Base-by-base conservation (phyloP, 164 flowering plant species). In the Litsea cubeba region DNA sequence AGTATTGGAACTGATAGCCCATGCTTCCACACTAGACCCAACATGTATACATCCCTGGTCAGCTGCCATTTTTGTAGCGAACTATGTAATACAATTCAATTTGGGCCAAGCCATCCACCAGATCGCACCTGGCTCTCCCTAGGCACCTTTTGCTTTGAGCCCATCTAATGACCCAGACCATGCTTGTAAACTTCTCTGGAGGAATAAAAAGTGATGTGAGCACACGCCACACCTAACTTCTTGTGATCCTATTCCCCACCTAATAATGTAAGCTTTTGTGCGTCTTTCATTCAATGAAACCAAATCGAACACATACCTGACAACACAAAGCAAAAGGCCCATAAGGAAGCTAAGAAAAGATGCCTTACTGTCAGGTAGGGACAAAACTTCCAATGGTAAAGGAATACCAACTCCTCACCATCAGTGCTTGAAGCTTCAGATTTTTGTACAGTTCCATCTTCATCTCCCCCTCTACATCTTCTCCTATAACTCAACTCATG, bases 401-500 rank as follows among this genome's bases (percentile, higher is more conserved):
- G 28, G 30, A 63, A 12, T 63, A 63, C 66, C 66, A 24, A 20
- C 66, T 63, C 3, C 66, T 58, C 30, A 63, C 22, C 66, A 63
- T 63, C 66, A 63, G 12, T 63, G 66, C 30, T 12, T 63, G 12
- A 63, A 63, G 14, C 8, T 5, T 22, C 11, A 24, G 28, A 22
- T 14, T 54, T 5, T 3, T 54, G 60, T 54, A 54, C 60, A 54
- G 60, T 51, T 73, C 75, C 75, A 73, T 73, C 25, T 70, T 28
- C 66, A 63, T 25, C 69, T 30, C 50, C 50, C 46, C 30, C 69
- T 15, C 14, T 28, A 5, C 22, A 32, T 12, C 15, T 28, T 28
- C 69, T 66, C 49, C 69, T 17, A 12, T 30, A 3, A 8, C 49
- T 25, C 71, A 32, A 57, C 30, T 65, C 79, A 84, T 78, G 82